These are phyloP conservation scores for Fusarium sp. DNA, from an alignment of 2,329 filamentous ascomycete species.

Conservation along the genomic window DNA sequence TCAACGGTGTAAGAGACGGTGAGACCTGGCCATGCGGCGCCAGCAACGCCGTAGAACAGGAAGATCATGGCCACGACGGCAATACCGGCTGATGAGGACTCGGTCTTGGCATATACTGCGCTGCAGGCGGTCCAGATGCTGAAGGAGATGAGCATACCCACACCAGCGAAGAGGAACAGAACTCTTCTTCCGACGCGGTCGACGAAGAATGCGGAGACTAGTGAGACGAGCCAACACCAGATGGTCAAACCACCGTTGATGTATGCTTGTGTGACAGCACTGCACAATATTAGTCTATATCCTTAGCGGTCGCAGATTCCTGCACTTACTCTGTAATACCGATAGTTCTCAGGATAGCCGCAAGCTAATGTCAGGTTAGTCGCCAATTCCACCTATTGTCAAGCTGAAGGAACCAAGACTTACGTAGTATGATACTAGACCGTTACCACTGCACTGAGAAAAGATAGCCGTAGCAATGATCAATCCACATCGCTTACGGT, in stretches of 20 bases:
- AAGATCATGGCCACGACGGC: slow-evolving; percentile 49
- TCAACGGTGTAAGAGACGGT: slow-evolving; percentile 47
- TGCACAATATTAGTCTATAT: slow-evolving; percentile 7
- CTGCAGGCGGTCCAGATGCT: slow-evolving; percentile 46
- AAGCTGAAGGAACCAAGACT: background rate
- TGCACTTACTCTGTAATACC: slow-evolving; percentile 48
- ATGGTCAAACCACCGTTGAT: slow-evolving; percentile 49
- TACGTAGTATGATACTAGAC: slow-evolving; percentile 46
- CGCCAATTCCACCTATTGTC: fast-evolving
- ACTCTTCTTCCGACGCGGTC: slow-evolving; percentile 44
- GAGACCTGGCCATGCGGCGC: slow-evolving; percentile 47
- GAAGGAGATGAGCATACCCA: slow-evolving; percentile 48
- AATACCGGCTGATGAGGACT: slow-evolving; percentile 34
- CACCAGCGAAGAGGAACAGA: slow-evolving; percentile 44
- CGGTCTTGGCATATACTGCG: slow-evolving; percentile 46
- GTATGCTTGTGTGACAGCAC: slow-evolving; percentile 43
- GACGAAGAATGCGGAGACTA: slow-evolving; percentile 46
- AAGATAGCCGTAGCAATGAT: slow-evolving; percentile 47
- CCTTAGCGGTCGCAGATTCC: no score
- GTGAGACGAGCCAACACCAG: slow-evolving; percentile 47
- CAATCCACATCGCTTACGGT: slow-evolving; percentile 42
- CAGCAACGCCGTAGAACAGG: slow-evolving; percentile 45
- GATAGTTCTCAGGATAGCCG: slow-evolving; percentile 42
- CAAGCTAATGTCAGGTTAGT: slow-evolving; percentile 24
- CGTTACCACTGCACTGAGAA: slow-evolving; percentile 46